Conservation (phyloP, 805 yeast species). For the Saturnispora diversa region DNA sequence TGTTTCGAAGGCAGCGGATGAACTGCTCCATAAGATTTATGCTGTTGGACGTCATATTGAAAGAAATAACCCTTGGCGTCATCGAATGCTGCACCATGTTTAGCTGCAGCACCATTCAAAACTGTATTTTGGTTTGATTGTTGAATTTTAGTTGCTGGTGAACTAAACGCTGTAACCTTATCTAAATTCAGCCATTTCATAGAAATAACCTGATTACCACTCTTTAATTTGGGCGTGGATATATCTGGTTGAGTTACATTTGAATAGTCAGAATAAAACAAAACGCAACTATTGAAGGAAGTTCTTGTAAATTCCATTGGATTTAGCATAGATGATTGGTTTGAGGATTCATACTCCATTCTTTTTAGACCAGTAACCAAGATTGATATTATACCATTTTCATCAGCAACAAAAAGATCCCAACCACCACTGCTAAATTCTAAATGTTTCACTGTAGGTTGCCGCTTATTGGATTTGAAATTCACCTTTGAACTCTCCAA, state of each 20-base stretch:
- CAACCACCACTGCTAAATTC: slow-evolving; percentile 75
- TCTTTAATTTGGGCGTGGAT: slow-evolving; percentile 11
- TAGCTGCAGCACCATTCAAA: slow-evolving; percentile 30
- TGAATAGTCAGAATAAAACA: slow-evolving; percentile 38
- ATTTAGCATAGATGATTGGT: slow-evolving; percentile 6
- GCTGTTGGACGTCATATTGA: slow-evolving; percentile 52
- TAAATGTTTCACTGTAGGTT: slow-evolving; percentile 31
- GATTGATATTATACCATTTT: slow-evolving; percentile 56
- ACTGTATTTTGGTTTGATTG: slow-evolving; percentile 22
- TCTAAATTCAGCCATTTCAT: slow-evolving; percentile 71
- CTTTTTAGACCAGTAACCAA: slow-evolving; percentile 42
- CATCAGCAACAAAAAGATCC: slow-evolving; percentile 75
- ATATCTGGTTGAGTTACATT: slow-evolving; percentile 21
- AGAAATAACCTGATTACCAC: slow-evolving; percentile 33
- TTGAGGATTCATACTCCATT: slow-evolving; percentile 33
- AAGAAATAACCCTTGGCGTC: slow-evolving; percentile 32
- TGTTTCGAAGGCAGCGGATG: slow-evolving; percentile 65
- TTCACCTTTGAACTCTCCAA: slow-evolving; percentile 1
- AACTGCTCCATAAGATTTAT: slow-evolving; percentile 49
- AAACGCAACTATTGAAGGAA: slow-evolving; percentile 33
- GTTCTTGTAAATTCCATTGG: slow-evolving; percentile 35
- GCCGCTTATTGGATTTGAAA: slow-evolving; percentile 6
- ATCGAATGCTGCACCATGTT: slow-evolving; percentile 29
- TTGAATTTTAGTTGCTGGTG: slow-evolving; percentile 44
- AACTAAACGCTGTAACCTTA: slow-evolving; percentile 51